Conservation (phyloP, 805 yeast species). For the Candida incommunis region DNA sequence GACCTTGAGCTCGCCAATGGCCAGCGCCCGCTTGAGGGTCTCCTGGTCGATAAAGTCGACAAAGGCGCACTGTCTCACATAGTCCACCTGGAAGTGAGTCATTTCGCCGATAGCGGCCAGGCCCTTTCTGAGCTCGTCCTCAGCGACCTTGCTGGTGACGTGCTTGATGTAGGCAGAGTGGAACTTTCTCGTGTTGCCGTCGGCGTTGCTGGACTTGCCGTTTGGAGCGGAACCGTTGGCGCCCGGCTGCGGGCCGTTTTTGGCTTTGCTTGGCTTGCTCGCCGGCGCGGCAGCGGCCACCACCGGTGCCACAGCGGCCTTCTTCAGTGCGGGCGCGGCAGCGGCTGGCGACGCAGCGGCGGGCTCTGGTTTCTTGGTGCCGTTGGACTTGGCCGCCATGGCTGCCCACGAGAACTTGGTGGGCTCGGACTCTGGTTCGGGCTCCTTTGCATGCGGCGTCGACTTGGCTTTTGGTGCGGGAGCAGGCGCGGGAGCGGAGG, state of each 20-base stretch:
- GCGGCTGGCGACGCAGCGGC: conserved; percentile 7
- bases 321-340: conserved; percentile 3
- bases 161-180: conserved; percentile 25
- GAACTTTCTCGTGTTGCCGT: conserved; percentile 9
- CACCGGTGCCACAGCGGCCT: background rate
- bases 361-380: conserved; percentile 4
- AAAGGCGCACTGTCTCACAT: conserved; percentile 21
- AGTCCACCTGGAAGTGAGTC: conserved; percentile 21
- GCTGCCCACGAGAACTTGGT: conserved; percentile 19
- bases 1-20: conserved; percentile 17
- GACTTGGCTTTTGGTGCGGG: conserved; percentile 1
- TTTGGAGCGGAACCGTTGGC: conserved; percentile 3
- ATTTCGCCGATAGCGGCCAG: conserved; percentile 19
- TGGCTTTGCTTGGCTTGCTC: conserved; percentile 3
- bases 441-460: background rate
- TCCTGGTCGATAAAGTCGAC: conserved; percentile 22
- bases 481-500: background rate
- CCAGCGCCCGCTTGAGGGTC: conserved; percentile 18
- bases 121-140: conserved; percentile 15
- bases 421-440: conserved; percentile 7
- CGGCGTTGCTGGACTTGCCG: conserved; percentile 2
- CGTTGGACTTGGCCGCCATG: conserved; percentile 9
- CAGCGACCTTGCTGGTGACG: conserved; percentile 17
- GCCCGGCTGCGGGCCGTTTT: conserved; percentile 4
- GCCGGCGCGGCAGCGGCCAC: conserved; percentile 5